Base-by-base conservation (phyloP, 345 rosid species). In the Jatropha curcas region DNA sequence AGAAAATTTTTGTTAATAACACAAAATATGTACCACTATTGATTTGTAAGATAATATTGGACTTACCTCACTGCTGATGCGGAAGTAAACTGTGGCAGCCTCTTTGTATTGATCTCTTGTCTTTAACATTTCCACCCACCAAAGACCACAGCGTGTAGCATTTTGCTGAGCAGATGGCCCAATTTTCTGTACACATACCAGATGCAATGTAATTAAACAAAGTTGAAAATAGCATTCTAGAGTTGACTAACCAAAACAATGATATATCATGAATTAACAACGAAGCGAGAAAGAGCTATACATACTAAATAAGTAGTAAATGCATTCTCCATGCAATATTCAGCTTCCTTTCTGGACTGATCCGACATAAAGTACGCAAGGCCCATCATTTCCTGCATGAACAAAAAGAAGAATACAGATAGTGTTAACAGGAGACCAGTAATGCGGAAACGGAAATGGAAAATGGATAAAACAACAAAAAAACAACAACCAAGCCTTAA, bases 41-140 rank as follows among this genome's bases (percentile, higher is more conserved):
- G 17, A 43, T 37, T 60, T 60, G 13, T 11, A 11, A 22, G 20
- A 60, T 4, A 28, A 55, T 67, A 76, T 63, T 58, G 63, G 80
- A 78, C 83, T 80, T 81, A 95, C 99, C 94, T 95, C 99, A 86
- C 90, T 88, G 76, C 96, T 85, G 71, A 93, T 88, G 82, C 96
- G 96, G 62, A 95, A 91, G 88, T 87, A 95, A 81, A 93, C 92
- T 80, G 91, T 74, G 28, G 98, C 98, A 73, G 99, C 98, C 76
- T 93, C 99, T 88, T 90, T 92, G 81, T 77, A 78, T 73, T 91
- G 97, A 58, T 88, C 85, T 86, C 93, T 84, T 67, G 93, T 77
- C 87, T 93, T 93, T 71, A 95, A 73, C 97, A 95, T 93, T 82
- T 91, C 98, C 67, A 87, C 83, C 98, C 99, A 95, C 99, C 98